phyloP scores from a whole-genome alignment of 2,329 filamentous ascomycete species.

The Furcasterigmium sp. region DNA sequence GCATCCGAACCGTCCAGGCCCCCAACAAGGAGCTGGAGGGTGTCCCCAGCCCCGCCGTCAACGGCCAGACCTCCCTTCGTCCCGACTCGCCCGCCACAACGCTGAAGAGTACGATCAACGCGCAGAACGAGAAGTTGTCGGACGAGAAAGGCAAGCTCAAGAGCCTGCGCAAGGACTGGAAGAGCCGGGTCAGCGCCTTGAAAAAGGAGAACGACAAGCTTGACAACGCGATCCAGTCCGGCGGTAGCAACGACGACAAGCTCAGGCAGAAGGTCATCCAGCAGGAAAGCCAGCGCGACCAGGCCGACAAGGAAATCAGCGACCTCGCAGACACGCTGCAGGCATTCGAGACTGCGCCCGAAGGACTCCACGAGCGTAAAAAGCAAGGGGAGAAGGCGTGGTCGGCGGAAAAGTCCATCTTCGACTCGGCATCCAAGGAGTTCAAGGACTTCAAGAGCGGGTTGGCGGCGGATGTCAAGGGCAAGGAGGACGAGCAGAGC shows the following conservation, averaged over 20 bases:
- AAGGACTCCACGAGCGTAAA: slow-evolving; percentile 54
- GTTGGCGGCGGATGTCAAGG: slow-evolving; percentile 57
- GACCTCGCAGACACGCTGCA: slow-evolving; percentile 56
- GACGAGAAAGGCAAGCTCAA: slow-evolving; percentile 67
- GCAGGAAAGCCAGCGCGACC: slow-evolving; percentile 68
- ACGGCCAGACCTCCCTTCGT: slow-evolving; percentile 55
- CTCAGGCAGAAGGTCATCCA: slow-evolving; percentile 70
- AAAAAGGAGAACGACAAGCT: slow-evolving; percentile 71
- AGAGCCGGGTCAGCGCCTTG: slow-evolving; percentile 59
- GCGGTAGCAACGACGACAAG: slow-evolving; percentile 71
- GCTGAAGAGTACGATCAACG: slow-evolving; percentile 68
- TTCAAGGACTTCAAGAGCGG: slow-evolving; percentile 55
- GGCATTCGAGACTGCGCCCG: slow-evolving; percentile 57
- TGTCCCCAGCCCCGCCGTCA: slow-evolving; percentile 23
- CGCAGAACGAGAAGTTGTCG: slow-evolving; percentile 63
- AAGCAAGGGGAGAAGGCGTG: slow-evolving; percentile 47
- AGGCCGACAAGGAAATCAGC: slow-evolving; percentile 51
- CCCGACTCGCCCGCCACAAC: slow-evolving; percentile 75
- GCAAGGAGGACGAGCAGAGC: slow-evolving; percentile 58
- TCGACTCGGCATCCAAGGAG: slow-evolving; percentile 49
- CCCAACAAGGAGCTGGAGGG: slow-evolving; percentile 34
- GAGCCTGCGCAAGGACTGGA: slow-evolving; percentile 69
- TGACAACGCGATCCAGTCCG: slow-evolving; percentile 59
- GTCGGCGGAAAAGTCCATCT: slow-evolving; percentile 51
- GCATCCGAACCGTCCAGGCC: slow-evolving; percentile 59